Conservation (phyloP, 345 rosid genomes). For the Cochlearia excelsa region DNA sequence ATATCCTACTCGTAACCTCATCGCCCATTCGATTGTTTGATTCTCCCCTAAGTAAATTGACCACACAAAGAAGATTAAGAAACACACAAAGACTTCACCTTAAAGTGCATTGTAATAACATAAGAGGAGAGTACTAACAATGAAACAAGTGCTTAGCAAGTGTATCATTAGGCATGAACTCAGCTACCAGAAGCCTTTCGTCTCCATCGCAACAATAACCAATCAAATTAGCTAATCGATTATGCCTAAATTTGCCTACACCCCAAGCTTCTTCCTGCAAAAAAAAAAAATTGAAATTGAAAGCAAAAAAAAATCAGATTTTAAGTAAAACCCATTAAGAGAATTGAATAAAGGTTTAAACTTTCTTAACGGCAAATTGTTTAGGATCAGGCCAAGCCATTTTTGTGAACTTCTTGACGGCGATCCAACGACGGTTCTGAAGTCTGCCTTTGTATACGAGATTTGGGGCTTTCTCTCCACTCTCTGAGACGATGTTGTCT, state of each 20-base stretch:
- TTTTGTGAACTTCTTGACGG: slow-evolving; percentile 77
- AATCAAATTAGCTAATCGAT: slow-evolving; percentile 82
- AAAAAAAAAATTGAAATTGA: not conserved
- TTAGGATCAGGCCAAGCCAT: slow-evolving; percentile 84
- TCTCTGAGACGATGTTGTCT: slow-evolving; percentile 67
- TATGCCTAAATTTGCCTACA: slow-evolving; percentile 86
- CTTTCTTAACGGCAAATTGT: slow-evolving; percentile 53
- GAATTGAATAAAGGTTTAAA: not conserved
- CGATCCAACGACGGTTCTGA: slow-evolving; percentile 69
- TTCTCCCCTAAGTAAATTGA: slow-evolving; percentile 66
- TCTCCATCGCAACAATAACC: slow-evolving; percentile 98
- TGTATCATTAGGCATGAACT: slow-evolving; percentile 95
- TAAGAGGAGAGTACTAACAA: slow-evolving; percentile 37
- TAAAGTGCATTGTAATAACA: no score
- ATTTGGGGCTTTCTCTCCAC: slow-evolving; percentile 64
- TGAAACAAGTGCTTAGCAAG: slow-evolving; percentile 96
- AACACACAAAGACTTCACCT: not conserved
- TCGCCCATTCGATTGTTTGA: slow-evolving; percentile 93
- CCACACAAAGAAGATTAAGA: not conserved
- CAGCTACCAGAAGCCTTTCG: slow-evolving; percentile 96
- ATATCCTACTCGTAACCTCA: slow-evolving; percentile 89
- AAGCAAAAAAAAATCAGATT: not conserved
- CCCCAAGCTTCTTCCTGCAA: slow-evolving; percentile 86
- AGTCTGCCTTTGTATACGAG: slow-evolving; percentile 68
- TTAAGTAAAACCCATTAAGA: not conserved